Conservation (phyloP, 2,329 filamentous ascomycete species). For the Lasiodiplodia sp. region DNA sequence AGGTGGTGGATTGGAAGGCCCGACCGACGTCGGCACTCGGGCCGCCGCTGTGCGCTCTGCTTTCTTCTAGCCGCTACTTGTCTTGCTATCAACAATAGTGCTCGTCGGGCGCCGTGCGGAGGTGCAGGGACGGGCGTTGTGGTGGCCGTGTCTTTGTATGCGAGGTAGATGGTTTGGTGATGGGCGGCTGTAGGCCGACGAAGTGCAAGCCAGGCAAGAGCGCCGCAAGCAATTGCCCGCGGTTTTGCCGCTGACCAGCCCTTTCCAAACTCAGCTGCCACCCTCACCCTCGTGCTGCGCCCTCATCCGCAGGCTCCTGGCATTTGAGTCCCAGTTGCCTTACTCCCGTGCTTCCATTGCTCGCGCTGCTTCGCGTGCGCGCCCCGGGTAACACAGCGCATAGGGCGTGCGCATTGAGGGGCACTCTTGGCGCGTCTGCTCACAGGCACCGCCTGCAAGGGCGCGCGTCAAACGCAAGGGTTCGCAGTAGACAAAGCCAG, state of each 20-base stretch:
- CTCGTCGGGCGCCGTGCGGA: conserved; percentile 13
- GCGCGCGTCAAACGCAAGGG: conserved; percentile 11
- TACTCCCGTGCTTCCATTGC: neutral
- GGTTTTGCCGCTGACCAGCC: conserved; percentile 5
- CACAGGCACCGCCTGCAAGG: conserved; percentile 15
- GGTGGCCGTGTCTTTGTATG: conserved; percentile 29
- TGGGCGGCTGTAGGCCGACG: conserved; percentile 24
- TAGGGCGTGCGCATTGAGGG: conserved; percentile 20
- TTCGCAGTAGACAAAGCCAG: neutral
- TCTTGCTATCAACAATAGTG: conserved; percentile 31
- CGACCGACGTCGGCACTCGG: conserved; percentile 30
- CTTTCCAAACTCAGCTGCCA: conserved; percentile 4
- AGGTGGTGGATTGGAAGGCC: conserved; percentile 27
- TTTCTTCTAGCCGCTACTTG: conserved; percentile 31
- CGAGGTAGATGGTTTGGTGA: conserved; percentile 28
- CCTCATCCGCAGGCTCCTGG: neutral
- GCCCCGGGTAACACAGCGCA: neutral
- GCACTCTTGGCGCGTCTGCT: conserved; percentile 16
- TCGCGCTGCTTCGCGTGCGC: conserved; percentile 2
- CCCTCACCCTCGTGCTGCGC: neutral
- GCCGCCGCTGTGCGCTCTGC: conserved; percentile 28
- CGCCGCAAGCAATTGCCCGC: conserved; percentile 15
- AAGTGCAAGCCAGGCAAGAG: conserved; percentile 27
- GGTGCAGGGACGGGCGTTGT: conserved; percentile 26
- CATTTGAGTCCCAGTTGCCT: neutral